A percentile compares a stretch with the other conserved stretches of the same genome.
These are phyloP conservation scores for Eimeria zaria DNA, from an alignment of 169 alveolate genomes.

Conservation along the genomic window DNA sequence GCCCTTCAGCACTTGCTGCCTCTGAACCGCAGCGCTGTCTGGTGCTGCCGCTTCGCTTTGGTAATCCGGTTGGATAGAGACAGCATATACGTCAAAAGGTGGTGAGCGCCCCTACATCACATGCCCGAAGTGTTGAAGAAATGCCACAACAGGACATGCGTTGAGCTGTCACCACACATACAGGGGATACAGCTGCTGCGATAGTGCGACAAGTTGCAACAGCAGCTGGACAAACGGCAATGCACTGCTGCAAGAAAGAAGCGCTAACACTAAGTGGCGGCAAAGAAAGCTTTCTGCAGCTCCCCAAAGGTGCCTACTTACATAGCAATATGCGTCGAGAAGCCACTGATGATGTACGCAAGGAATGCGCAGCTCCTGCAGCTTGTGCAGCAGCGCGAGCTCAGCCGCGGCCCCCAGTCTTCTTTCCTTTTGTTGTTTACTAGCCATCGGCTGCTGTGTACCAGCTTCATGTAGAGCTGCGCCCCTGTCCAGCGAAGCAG, in stretches of 20 bases:
- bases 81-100: constrained; percentile 32
- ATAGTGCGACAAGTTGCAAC: not conserved
- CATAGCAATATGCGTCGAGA: constrained; percentile 31
- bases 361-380: constrained; percentile 57
- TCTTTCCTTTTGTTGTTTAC: not conserved
- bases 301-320: constrained; percentile 4
- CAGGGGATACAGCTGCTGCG: not conserved
- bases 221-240: not conserved
- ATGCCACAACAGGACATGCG: not conserved
- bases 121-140: not conserved
- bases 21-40: constrained; percentile 5
- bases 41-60: not conserved
- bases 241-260: not conserved
- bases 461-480: not conserved
- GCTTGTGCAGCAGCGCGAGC: not conserved
- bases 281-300: not conserved
- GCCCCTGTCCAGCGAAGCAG: not conserved
- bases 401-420: constrained; percentile 14
- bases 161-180: not conserved
- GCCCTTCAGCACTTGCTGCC: constrained; percentile 69
- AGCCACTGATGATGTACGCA: constrained; percentile 70
- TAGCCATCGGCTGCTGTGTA: not conserved
- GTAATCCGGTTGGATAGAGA: not conserved
- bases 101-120: constrained; percentile 58
- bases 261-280: no score